Evolutionary conservation across 768 basidiomycete genomes (phyloP).

Genomic region (Peribolospora kevripleyi): DNA sequence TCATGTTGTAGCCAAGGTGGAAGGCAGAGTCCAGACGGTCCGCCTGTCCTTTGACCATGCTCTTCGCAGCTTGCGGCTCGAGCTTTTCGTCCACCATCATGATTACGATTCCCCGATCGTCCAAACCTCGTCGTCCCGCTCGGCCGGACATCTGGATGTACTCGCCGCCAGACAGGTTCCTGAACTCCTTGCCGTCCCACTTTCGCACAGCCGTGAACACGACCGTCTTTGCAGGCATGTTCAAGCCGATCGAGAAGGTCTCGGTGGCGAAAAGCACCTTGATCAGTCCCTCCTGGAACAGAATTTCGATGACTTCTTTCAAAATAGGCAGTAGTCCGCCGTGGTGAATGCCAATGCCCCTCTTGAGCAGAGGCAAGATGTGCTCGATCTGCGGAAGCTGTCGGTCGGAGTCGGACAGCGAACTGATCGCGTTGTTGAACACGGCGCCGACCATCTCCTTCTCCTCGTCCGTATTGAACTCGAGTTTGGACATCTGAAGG

Average conservation of each 20-base stretch:
- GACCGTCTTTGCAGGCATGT: constrained; percentile 99
- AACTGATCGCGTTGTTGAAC: constrained; percentile 83
- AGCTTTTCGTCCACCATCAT: constrained; percentile 99
- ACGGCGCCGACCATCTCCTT: constrained; percentile 63
- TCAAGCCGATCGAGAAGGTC: constrained; percentile 90
- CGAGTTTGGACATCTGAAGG: constrained; percentile 73
- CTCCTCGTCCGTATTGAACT: constrained; percentile 82
- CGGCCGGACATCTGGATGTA: constrained; percentile 99
- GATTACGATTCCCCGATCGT: constrained; percentile 96
- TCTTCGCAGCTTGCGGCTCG: constrained; percentile 71
- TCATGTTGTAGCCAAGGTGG: constrained; percentile 97
- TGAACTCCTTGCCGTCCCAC: constrained; percentile 84
- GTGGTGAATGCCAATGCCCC: constrained; percentile 95
- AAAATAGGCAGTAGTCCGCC: constrained; percentile 89
- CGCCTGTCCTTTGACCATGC: constrained; percentile 94
- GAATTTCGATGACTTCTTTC: constrained; percentile 95
- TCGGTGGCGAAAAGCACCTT: constrained; percentile 97
- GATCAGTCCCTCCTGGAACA: constrained; percentile 94
- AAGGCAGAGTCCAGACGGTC: constrained; percentile 94
- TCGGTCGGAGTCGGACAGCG: constrained; percentile 61
- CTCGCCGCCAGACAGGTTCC: constrained; percentile 71
- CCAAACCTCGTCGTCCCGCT: constrained; percentile 83
- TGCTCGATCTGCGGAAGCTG: constrained; percentile 81
- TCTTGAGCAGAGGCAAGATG: constrained; percentile 69
- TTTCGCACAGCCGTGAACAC: constrained; percentile 90